Percentiles rank a stretch among this genome's conserved stretches.
These are phyloP conservation scores for Fusarium subtropicale DNA, from an alignment of 2,329 filamentous ascomycete species.

Conservation along the genomic window DNA sequence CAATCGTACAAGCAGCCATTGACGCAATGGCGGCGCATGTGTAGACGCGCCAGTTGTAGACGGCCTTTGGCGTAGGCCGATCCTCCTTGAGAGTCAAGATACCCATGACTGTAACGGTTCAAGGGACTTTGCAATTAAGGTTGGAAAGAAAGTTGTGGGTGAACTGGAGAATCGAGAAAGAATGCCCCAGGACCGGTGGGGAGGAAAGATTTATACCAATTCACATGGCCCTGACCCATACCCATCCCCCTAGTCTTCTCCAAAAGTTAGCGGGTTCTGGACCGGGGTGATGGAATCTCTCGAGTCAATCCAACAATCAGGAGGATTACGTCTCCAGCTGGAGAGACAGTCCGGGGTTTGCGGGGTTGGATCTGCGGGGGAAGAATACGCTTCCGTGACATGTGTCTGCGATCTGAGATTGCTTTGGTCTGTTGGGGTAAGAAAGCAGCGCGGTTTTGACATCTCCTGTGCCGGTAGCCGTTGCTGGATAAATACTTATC, in stretches of 20 bases:
- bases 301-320: slow-evolving; percentile 20
- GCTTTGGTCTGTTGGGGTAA: slow-evolving; percentile 20
- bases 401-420: slow-evolving; percentile 30
- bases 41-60: slow-evolving; percentile 73
- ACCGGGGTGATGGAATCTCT: background rate
- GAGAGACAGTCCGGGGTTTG: slow-evolving; percentile 46
- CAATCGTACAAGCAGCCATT: slow-evolving; percentile 68
- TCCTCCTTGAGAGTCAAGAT: slow-evolving; percentile 66
- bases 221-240: slow-evolving; percentile 25
- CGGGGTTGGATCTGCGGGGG: slow-evolving; percentile 46
- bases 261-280: slow-evolving; percentile 20
- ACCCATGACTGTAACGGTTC: slow-evolving; percentile 51
- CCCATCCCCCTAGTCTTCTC: slow-evolving; percentile 18
- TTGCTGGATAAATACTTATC: slow-evolving; percentile 43
- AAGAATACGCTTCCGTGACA: slow-evolving; percentile 45
- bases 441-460: background rate
- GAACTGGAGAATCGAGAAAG: slow-evolving; percentile 19
- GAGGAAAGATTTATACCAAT: slow-evolving; percentile 42
- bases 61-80: slow-evolving; percentile 65
- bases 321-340: slow-evolving; percentile 32
- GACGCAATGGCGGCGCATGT: slow-evolving; percentile 65
- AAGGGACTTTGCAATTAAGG: slow-evolving; percentile 9
- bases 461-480: background rate
- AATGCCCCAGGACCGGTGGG: slow-evolving; percentile 17
- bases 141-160: slow-evolving; percentile 28